Evolutionary conservation across 2,329 filamentous ascomycete genomes (phyloP).

Genomic region (Chalara sp.): DNA sequence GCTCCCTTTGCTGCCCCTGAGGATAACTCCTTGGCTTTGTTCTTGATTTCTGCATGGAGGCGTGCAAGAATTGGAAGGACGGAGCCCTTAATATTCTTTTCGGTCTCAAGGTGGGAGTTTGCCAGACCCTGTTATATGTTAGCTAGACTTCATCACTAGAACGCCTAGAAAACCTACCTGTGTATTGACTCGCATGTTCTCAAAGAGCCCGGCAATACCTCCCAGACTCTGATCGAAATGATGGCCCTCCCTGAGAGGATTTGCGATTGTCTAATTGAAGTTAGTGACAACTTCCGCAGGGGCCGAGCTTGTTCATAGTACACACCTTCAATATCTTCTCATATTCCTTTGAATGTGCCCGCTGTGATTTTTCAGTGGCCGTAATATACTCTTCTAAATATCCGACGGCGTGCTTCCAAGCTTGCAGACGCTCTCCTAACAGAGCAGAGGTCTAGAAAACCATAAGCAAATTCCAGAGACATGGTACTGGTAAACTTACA

Average conservation of each 20-base stretch:
- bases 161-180: conserved; percentile 40
- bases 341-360: conserved; percentile 84
- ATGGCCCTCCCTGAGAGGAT: conserved; percentile 79
- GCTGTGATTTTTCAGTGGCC: conserved; percentile 80
- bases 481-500: conserved; percentile 16
- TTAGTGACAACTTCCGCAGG: not conserved
- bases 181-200: conserved; percentile 89
- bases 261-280: conserved; percentile 62
- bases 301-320: not conserved
- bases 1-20: conserved; percentile 75
- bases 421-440: conserved; percentile 79
- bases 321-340: conserved; percentile 83
- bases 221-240: conserved; percentile 91
- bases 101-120: conserved; percentile 85
- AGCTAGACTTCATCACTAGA: not conserved
- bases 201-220: conserved; percentile 83
- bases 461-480: not conserved
- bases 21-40: conserved; percentile 84
- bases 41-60: conserved; percentile 93
- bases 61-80: conserved; percentile 86
- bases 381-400: conserved; percentile 88
- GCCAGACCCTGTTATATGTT: conserved; percentile 57
- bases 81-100: conserved; percentile 79
- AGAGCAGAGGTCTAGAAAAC: conserved; percentile 61
- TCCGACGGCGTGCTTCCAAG: conserved; percentile 91